Conservation (phyloP, 2,329 filamentous ascomycete genomes). For the Colletotrichum camelliae region DNA sequence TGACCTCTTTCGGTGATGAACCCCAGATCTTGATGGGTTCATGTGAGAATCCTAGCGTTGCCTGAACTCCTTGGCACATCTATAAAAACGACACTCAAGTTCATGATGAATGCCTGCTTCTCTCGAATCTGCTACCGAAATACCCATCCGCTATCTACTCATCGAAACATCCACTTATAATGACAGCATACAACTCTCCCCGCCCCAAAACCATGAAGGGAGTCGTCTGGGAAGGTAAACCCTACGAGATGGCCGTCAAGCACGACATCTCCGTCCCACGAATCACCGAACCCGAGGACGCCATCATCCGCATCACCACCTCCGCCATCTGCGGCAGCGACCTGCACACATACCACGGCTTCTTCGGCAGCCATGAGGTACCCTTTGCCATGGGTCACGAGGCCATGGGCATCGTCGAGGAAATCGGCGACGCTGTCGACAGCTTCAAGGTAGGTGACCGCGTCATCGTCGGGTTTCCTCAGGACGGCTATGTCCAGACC, state of each 20-base stretch:
- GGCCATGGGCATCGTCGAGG: constrained; percentile 42
- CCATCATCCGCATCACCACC: constrained; percentile 37
- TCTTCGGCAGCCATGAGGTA: constrained; percentile 12
- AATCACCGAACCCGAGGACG: constrained; percentile 31
- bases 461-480: constrained; percentile 38
- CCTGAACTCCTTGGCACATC: background rate
- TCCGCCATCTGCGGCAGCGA: constrained; percentile 40
- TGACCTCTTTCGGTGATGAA: background rate
- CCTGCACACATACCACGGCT: constrained; percentile 38
- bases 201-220: constrained; percentile 8
- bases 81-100: background rate
- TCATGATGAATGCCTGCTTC: background rate
- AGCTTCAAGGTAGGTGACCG: constrained; percentile 40
- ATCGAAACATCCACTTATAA: background rate
- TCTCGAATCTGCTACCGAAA: background rate
- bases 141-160: background rate
- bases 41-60: background rate
- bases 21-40: accelerated
- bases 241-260: constrained; percentile 20
- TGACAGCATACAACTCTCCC: background rate
- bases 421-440: constrained; percentile 38
- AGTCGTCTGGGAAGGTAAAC: constrained; percentile 28
- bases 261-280: constrained; percentile 21
- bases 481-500: constrained; percentile 8
- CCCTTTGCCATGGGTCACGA: constrained; percentile 41